Conservation (phyloP, 352 stramenopile genomes). For the Phytophthora pluvialis region DNA sequence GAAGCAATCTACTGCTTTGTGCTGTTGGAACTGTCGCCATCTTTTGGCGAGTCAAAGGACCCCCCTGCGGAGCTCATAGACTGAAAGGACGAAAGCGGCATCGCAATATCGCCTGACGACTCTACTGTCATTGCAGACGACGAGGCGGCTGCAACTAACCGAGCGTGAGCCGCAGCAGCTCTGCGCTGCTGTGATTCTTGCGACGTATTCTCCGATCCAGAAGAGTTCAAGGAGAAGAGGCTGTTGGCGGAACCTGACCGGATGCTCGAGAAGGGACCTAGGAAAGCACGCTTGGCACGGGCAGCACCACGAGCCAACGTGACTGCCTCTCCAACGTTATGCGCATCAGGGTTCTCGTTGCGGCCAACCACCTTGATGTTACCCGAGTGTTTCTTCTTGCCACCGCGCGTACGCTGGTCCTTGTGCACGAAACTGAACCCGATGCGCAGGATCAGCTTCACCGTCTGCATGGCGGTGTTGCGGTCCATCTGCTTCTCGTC, state of each 20-base stretch:
- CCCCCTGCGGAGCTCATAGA: constrained; percentile 30
- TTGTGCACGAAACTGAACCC: constrained; percentile 74
- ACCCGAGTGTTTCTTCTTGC: constrained; percentile 51
- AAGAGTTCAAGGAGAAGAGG: constrained; percentile 41
- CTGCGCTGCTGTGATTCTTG: constrained; percentile 21
- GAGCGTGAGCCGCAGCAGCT: constrained; percentile 31
- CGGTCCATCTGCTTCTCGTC: constrained; percentile 87
- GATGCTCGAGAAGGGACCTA: constrained; percentile 42
- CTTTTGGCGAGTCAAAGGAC: constrained; percentile 36
- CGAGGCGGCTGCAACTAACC: constrained; percentile 29
- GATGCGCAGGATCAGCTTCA: constrained; percentile 79
- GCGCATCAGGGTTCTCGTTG: constrained; percentile 64
- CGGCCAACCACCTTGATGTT: constrained; percentile 64
- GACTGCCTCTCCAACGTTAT: constrained; percentile 64
- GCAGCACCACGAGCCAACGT: constrained; percentile 48
- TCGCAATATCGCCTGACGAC: constrained; percentile 33
- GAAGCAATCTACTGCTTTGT: constrained; percentile 30
- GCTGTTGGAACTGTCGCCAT: constrained; percentile 22
- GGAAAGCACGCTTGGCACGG: constrained; percentile 68
- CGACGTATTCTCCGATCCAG: constrained; percentile 29
- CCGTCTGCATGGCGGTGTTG: constrained; percentile 84
- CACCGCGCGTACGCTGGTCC: constrained; percentile 49
- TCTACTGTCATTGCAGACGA: constrained; percentile 33
- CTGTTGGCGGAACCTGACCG: constrained; percentile 36
- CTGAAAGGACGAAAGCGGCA: constrained; percentile 34